These are phyloP conservation scores for Fagopyrum tataricum DNA, from an alignment of 148 eudicot genomes.

Conservation along the genomic window DNA sequence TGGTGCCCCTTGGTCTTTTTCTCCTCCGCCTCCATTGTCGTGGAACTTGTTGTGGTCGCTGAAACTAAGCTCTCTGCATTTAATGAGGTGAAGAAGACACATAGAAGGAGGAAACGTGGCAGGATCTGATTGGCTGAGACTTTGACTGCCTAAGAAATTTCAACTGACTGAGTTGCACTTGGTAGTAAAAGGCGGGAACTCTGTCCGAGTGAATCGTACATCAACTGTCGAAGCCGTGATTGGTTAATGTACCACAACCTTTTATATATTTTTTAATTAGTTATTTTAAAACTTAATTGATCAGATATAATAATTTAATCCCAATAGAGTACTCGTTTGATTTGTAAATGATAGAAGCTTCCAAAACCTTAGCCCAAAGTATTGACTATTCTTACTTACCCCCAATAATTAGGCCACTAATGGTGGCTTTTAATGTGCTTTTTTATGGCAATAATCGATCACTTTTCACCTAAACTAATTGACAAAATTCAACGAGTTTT, in stretches of 20 bases:
- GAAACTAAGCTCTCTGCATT: background rate
- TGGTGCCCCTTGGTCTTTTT: background rate
- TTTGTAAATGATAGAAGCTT: too few relatives aligned
- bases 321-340: too few relatives aligned
- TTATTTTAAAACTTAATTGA: too few relatives aligned
- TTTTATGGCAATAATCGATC: background rate
- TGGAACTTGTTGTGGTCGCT: background rate
- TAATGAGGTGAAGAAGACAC: background rate
- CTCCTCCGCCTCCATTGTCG: background rate
- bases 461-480: background rate
- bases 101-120: background rate
- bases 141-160: background rate
- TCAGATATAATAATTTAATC: too few relatives aligned
- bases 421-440: background rate
- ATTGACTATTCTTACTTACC: background rate
- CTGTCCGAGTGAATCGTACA: too few relatives aligned
- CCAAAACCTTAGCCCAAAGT: too few relatives aligned
- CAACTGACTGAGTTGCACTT: background rate
- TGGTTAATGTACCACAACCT: background rate
- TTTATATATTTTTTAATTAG: too few relatives aligned
- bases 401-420: background rate
- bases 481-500: background rate
- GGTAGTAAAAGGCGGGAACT: background rate
- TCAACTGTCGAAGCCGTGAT: background rate
- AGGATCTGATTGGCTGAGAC: background rate